phyloP scores from a whole-genome alignment of 2,329 filamentous ascomycete species.

The Fusarium goolgardi region DNA sequence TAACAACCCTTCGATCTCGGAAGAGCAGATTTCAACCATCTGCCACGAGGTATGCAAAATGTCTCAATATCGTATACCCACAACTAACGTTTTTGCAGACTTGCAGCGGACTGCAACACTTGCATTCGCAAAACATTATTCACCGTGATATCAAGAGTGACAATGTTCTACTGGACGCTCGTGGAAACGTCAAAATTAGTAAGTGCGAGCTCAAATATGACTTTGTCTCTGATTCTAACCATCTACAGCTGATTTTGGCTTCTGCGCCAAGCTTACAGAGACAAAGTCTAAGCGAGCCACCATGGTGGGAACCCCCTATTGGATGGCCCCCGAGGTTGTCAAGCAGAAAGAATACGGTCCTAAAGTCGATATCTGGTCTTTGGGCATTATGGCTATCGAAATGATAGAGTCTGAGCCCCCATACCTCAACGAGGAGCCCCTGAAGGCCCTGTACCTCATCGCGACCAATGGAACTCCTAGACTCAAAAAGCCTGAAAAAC shows the following conservation, averaged over 20 bases:
- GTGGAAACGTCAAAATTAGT: slow-evolving; percentile 98
- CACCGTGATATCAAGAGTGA: slow-evolving; percentile 99
- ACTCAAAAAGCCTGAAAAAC: slow-evolving; percentile 97
- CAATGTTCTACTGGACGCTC: slow-evolving; percentile 93
- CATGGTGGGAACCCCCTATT: slow-evolving; percentile 99
- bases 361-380: slow-evolving; percentile 98
- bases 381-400: slow-evolving; percentile 99
- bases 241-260: slow-evolving; percentile 91
- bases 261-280: slow-evolving; percentile 98
- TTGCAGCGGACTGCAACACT: slow-evolving; percentile 91
- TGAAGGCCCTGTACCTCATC: slow-evolving; percentile 97
- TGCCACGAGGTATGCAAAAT: slow-evolving; percentile 82
- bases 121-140: slow-evolving; percentile 96
- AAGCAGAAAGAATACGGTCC: slow-evolving; percentile 99
- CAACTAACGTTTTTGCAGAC: slow-evolving; percentile 69
- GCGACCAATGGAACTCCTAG: slow-evolving; percentile 97
- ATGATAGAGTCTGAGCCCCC: slow-evolving; percentile 99
- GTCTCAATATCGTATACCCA: slow-evolving; percentile 12
- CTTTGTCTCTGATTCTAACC: slow-evolving; percentile 28
- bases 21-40: slow-evolving; percentile 98
- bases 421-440: slow-evolving; percentile 96
- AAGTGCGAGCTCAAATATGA: slow-evolving; percentile 55
- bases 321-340: slow-evolving; percentile 99
- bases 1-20: slow-evolving; percentile 92
- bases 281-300: slow-evolving; percentile 97